Conservation (phyloP, 2,329 filamentous ascomycete genomes). For the Penicillium sp. region DNA sequence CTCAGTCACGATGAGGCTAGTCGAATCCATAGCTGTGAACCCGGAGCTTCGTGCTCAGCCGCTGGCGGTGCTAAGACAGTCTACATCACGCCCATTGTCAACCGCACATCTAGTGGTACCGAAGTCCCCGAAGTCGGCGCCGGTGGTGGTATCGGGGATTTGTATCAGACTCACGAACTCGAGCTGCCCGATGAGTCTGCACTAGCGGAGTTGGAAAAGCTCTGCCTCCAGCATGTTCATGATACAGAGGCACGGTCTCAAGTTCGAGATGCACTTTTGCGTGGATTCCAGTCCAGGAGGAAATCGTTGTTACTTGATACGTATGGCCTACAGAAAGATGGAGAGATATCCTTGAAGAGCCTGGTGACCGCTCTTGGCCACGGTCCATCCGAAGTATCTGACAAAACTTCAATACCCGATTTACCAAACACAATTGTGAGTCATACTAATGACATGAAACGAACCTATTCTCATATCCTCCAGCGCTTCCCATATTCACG, state of each 20-base stretch:
- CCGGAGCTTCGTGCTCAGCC: slow-evolving; percentile 54
- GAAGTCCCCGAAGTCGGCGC: slow-evolving; percentile 74
- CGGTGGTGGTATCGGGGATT: slow-evolving; percentile 76
- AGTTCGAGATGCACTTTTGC: slow-evolving; percentile 31
- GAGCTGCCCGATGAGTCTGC: slow-evolving; percentile 55
- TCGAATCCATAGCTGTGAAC: slow-evolving; percentile 84
- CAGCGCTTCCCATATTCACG: slow-evolving; percentile 79
- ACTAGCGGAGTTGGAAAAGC: slow-evolving; percentile 55
- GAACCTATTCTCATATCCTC: slow-evolving; percentile 5
- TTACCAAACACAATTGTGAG: slow-evolving; percentile 40
- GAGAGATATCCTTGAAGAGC: slow-evolving; percentile 40
- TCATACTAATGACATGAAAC: not conserved
- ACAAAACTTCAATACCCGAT: slow-evolving; percentile 4
- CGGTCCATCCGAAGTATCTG: slow-evolving; percentile 10
- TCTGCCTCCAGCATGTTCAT: slow-evolving; percentile 50
- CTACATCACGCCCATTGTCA: slow-evolving; percentile 77
- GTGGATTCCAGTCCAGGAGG: slow-evolving; percentile 36
- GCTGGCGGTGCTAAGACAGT: slow-evolving; percentile 59
- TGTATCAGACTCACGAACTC: slow-evolving; percentile 68
- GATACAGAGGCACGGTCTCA: slow-evolving; percentile 30
- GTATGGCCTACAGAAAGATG: slow-evolving; percentile 40
- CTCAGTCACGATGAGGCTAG: slow-evolving; percentile 65
- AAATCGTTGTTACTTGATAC: slow-evolving; percentile 41
- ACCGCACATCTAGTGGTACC: slow-evolving; percentile 56
- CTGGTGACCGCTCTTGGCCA: slow-evolving; percentile 36